Percentiles rank a stretch among this genome's conserved stretches.
phyloP scores from a whole-genome alignment of 148 eudicot genomes.

The Silene uniflora region DNA sequence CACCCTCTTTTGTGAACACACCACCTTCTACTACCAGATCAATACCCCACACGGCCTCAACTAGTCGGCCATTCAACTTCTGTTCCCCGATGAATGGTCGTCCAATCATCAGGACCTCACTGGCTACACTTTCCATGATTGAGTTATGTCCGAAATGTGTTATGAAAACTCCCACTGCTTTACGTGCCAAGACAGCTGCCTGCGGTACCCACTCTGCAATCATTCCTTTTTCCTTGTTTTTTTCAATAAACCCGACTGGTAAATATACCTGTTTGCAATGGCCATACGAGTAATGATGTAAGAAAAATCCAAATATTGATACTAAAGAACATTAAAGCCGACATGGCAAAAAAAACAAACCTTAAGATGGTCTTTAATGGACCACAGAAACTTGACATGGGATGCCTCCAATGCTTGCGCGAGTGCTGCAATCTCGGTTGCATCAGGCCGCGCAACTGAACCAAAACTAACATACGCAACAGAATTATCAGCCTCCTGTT shows the following conservation, averaged over 20 bases:
- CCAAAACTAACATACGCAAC: slow-evolving; percentile 37
- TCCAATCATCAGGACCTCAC: slow-evolving; percentile 35
- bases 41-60: slow-evolving; percentile 37
- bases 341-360: too few relatives aligned
- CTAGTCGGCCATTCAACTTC: slow-evolving; percentile 31
- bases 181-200: slow-evolving; percentile 27
- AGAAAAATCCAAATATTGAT: not conserved
- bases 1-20: slow-evolving; percentile 26
- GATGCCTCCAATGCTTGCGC: slow-evolving; percentile 30
- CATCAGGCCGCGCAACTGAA: slow-evolving; percentile 24
- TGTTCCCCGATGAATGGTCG: slow-evolving; percentile 38
- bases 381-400: slow-evolving; percentile 30
- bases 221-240: slow-evolving; percentile 27
- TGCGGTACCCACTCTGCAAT: slow-evolving; percentile 39
- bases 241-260: slow-evolving; percentile 30
- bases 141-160: slow-evolving; percentile 46
- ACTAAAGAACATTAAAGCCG: too few relatives aligned
- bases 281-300: too few relatives aligned
- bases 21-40: slow-evolving; percentile 34
- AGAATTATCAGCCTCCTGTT: slow-evolving; percentile 15
- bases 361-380: slow-evolving; percentile 27
- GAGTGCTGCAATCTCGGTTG: slow-evolving; percentile 29
- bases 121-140: slow-evolving; percentile 27
- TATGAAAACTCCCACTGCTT: slow-evolving; percentile 34
- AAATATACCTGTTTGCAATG: slow-evolving; percentile 12